Conservation (phyloP, 805 yeast genomes). For the Scheffersomyces coipomensis region DNA sequence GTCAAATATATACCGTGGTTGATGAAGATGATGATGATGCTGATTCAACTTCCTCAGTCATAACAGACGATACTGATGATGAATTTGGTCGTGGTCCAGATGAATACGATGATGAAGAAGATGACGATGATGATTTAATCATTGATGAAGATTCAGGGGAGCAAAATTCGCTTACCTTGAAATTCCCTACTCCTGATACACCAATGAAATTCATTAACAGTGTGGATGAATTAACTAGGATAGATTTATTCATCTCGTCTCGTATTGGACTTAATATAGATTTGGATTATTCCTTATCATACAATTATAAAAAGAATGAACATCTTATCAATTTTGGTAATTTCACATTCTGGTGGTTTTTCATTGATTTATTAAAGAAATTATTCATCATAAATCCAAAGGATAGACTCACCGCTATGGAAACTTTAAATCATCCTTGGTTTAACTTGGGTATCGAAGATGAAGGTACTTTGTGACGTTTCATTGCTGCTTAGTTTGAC, state of each 20-base stretch:
- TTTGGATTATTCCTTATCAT: slow-evolving; percentile 36
- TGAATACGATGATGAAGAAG: slow-evolving; percentile 8
- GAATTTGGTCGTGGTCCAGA: slow-evolving; percentile 8
- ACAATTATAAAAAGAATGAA: slow-evolving; percentile 36
- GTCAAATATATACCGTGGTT: background rate
- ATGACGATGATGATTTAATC: slow-evolving; percentile 24
- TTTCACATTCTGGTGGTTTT: slow-evolving; percentile 81
- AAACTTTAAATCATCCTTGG: slow-evolving; percentile 48
- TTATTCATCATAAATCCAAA: slow-evolving; percentile 39
- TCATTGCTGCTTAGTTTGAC: no score
- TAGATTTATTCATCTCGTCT: slow-evolving; percentile 44
- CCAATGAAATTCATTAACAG: slow-evolving; percentile 36
- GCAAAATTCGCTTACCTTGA: slow-evolving; percentile 24
- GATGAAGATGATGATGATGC: slow-evolving; percentile 1
- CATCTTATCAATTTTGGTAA: slow-evolving; percentile 53
- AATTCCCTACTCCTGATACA: slow-evolving; percentile 39
- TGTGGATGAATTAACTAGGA: slow-evolving; percentile 40
- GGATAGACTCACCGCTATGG: slow-evolving; percentile 37
- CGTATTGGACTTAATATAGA: slow-evolving; percentile 39
- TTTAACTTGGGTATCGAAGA: slow-evolving; percentile 46
- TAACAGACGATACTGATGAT: slow-evolving; percentile 4
- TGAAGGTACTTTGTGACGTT: slow-evolving; percentile 32
- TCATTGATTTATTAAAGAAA: slow-evolving; percentile 44
- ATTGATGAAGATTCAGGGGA: slow-evolving; percentile 29
- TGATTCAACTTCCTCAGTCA: background rate